Base-by-base conservation (phyloP, 2,329 filamentous ascomycete species). In the Meredithiella fracta region DNA sequence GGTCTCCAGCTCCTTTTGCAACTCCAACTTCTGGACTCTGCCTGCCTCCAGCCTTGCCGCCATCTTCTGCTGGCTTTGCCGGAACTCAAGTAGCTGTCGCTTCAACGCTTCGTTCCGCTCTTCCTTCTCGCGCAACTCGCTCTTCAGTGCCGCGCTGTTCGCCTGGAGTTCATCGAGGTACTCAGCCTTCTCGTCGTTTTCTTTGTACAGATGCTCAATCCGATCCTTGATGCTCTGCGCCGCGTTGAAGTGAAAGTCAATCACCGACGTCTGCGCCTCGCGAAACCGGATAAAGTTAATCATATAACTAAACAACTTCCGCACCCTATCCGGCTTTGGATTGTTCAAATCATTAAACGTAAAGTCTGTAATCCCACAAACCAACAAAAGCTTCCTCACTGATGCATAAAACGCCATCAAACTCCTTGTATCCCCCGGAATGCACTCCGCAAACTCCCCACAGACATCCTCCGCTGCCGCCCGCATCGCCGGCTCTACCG, bases 211-310 rank as follows among this genome's bases (percentile, higher is more conserved):
- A 20, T 83, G 78, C 69, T 97, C 91, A 64, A 97, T 96, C 60
- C 85, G 81, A 54, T 83, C 74, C 70, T 95, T 96, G 1, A 86
- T 90, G 58, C 79, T 80, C 69, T 96, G 88, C 11, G 86, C 80
- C 64, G 87, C 90, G 73, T 95, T 92, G 72, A 92, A 92, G 69
- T 97, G 86, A 67, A 94, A 81, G 66, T 96, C 90, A 61, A 97
- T 95, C 29, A 92, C 81, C 40, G 75, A 73, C 1, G 89, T 94
- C 68, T 97, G 91, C 60, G 85, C 89, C 71, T 96, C 90, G 63
- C 92, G 85, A 71, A 97, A 98, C 54, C 92, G 83, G 62, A 97
- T 90, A 69, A 98, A 98, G 70, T 98, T 98, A 73, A 98, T 98
- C 61, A 97, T 79, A 69, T 96, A 96, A 61, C 87, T 94, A 67